Base-by-base conservation (phyloP, 129 eudicot species). In the Lonicera japonica region DNA sequence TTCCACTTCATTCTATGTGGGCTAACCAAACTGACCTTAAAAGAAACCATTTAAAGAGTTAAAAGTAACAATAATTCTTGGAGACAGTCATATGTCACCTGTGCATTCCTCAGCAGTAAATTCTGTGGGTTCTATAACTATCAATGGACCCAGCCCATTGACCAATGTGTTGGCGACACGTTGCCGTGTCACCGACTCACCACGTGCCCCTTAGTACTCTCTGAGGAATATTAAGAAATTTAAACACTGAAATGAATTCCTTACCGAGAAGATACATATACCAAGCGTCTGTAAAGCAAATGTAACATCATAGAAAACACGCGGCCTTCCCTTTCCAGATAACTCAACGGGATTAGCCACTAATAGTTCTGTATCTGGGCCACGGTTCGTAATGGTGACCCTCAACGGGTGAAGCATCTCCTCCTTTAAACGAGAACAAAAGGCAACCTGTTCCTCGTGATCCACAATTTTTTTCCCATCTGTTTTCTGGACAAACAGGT, bases 261-360 rank as follows among this genome's bases (percentile, higher is more conserved):
- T 75, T 63, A 90, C 97, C 71, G 87, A 81, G 69, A 90, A 90
- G 29, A 90, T 69, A 45, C 97, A 90, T 58, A 86, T 84, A 39
- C 86, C 82, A 22, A 90, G 94, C 1, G 66, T 71, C 80, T 81
- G 84, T 18, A 90, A 53, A 0, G 92, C 95, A 22, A 68, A 66
- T 23, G 97, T 83, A 47, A 84, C 94, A 63, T 90, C 95, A 57
- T 83, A 81, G 40, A 90, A 81, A 59, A 90, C 95, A 48, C 89
- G 83, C 15, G 97, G 97, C 69, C 97, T 84, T 73, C 97, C 97
- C 61, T 70, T 77, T 58, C 95, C 95, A 56, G 82, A 84, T 71
- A 87, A 64, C 73, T 91, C 97, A 5, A 84, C 94, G 16, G 94
- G 97, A 78, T 91, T 91, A 56, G 94, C 97, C 41, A 91, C 95